Percentiles rank a stretch among this genome's conserved stretches.
Conservation (phyloP, 139 green algal genomes). For the Astrephomene gubernaculifera region DNA sequence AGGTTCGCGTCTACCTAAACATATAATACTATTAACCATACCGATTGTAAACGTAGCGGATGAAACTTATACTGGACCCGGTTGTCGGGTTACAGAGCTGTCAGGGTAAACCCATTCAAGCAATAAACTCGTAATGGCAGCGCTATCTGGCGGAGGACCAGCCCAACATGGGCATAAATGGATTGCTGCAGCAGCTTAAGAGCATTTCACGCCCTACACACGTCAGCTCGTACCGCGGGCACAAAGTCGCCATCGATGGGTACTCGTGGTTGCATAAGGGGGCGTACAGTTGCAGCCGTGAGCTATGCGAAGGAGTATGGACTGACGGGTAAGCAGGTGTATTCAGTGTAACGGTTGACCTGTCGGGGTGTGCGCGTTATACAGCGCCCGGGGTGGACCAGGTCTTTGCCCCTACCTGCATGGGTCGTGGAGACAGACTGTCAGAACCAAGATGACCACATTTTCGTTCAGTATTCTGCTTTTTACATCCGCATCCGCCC, state of each 20-base stretch:
- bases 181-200: slow-evolving; percentile 86
- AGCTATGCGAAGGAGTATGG: slow-evolving; percentile 85
- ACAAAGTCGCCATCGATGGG: slow-evolving; percentile 91
- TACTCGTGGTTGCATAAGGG: slow-evolving; percentile 96
- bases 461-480: no score
- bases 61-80: no score
- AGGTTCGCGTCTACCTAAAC: no score
- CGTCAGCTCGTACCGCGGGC: slow-evolving; percentile 82
- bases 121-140: not conserved
- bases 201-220: slow-evolving; percentile 72
- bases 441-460: no score
- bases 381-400: no score
- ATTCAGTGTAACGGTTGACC: no score
- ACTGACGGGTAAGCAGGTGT: slow-evolving; percentile 60
- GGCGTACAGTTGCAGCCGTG: slow-evolving; percentile 87
- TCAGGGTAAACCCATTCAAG: not conserved
- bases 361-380: no score
- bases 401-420: no score
- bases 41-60: no score
- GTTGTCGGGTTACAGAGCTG: slow-evolving; percentile 8
- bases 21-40: no score
- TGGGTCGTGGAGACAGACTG: no score
- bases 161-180: slow-evolving; percentile 87
- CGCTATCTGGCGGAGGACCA: not conserved
- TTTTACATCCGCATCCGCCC: no score